These are phyloP conservation scores for Artomyces pyxidatus DNA, from an alignment of 768 basidiomycete species.

Conservation along the genomic window DNA sequence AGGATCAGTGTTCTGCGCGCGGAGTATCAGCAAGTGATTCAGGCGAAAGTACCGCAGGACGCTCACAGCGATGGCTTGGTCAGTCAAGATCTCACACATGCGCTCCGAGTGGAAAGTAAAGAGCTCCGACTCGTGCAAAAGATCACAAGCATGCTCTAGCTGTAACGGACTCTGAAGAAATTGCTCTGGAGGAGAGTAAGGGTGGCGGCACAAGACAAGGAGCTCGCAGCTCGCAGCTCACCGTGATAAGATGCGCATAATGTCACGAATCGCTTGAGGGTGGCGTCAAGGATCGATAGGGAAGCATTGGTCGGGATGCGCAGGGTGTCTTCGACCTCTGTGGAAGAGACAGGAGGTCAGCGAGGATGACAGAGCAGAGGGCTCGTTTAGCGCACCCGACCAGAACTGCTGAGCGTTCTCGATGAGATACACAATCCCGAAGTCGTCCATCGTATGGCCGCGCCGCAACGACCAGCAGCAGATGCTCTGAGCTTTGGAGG, in stretches of 20 bases:
- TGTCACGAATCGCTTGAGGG: constrained; percentile 66
- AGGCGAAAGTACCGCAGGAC: background rate
- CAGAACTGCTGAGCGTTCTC: constrained; percentile 84
- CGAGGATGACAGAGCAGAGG: constrained; percentile 3
- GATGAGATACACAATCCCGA: constrained; percentile 78
- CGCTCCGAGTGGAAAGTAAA: constrained; percentile 89
- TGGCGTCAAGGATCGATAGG: constrained; percentile 68
- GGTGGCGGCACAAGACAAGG: background rate
- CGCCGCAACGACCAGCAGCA: background rate
- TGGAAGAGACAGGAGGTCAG: background rate
- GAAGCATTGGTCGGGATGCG: constrained; percentile 57
- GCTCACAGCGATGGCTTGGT: constrained; percentile 60
- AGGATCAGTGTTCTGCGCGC: constrained; percentile 69
- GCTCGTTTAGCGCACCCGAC: constrained; percentile 52
- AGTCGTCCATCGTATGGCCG: constrained; percentile 44
- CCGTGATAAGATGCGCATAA: constrained; percentile 86
- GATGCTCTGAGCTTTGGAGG: background rate
- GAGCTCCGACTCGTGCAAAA: constrained; percentile 77
- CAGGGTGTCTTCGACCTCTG: constrained; percentile 86
- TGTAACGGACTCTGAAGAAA: constrained; percentile 81
- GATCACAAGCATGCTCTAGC: constrained; percentile 72
- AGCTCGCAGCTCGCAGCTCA: constrained; percentile 25
- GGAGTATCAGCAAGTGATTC: background rate
- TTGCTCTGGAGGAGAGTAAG: constrained; percentile 43
- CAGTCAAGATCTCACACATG: constrained; percentile 74